Conservation (phyloP, 257 asterid genomes). For the Phtheirospermum japonicum region DNA sequence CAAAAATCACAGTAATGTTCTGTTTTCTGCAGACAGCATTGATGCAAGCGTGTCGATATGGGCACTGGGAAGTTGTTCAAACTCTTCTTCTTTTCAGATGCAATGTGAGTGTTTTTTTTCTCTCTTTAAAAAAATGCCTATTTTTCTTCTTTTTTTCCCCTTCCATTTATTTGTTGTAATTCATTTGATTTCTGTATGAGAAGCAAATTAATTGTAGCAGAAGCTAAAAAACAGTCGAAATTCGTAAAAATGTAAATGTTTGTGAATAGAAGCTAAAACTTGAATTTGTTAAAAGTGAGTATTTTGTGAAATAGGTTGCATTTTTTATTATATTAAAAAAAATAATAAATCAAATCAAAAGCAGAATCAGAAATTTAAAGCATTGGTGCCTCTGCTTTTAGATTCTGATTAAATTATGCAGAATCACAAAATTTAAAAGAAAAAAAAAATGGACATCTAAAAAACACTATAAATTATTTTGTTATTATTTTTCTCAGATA, state of each 20-base stretch:
- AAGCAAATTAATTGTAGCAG: background rate
- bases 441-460: background rate
- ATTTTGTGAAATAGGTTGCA: background rate
- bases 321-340: no score
- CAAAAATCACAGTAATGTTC: background rate
- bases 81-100: slow-evolving; percentile 93
- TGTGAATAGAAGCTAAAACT: background rate
- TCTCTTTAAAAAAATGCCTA: no score
- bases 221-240: background rate
- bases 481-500: no score
- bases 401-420: no score
- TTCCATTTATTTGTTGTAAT: background rate
- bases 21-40: slow-evolving; percentile 64
- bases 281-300: background rate
- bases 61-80: slow-evolving; percentile 97
- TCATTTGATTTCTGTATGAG: no score
- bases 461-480: no score
- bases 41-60: slow-evolving; percentile 96
- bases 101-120: slow-evolving; percentile 87
- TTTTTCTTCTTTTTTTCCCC: background rate
- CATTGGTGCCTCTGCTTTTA: no score
- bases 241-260: background rate
- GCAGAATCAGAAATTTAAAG: background rate
- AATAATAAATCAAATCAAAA: background rate
- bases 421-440: no score